These are phyloP conservation scores for Boletus tylopilopsis DNA, from an alignment of 768 basidiomycete genomes.

Conservation along the genomic window DNA sequence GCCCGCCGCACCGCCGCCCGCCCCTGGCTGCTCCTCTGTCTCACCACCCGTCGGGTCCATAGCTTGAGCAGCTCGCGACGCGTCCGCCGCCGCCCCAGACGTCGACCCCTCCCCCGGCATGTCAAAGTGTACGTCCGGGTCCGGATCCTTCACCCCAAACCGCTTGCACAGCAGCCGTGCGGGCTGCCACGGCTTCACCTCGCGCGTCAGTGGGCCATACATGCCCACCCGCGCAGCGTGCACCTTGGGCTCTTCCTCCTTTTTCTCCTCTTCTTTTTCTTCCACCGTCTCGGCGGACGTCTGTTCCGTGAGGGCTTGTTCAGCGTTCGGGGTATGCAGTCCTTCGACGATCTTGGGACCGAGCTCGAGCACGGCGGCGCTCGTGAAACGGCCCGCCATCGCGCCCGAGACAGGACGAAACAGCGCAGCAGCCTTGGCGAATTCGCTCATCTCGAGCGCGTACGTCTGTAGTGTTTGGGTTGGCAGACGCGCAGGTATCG, in stretches of 20 bases:
- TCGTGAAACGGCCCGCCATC: constrained; percentile 94
- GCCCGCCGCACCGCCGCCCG: too few species aligned
- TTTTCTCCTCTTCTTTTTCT: constrained; percentile 29
- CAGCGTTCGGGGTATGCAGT: constrained; percentile 53
- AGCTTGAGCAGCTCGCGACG: constrained; percentile 2
- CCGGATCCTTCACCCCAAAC: constrained; percentile 88
- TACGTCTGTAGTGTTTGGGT: constrained; percentile 65
- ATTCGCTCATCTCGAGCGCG: constrained; percentile 81
- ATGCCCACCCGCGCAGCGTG: constrained; percentile 83
- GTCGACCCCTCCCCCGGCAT: constrained; percentile 24
- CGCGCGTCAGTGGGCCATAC: constrained; percentile 87
- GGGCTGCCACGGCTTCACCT: constrained; percentile 72
- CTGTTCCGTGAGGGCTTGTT: constrained; percentile 35
- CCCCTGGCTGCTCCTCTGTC: too few species aligned
- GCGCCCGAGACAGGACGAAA: constrained; percentile 91
- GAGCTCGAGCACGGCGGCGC: constrained; percentile 65
- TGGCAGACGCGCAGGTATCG: constrained; percentile 50
- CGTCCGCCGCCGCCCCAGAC: constrained; percentile 16
- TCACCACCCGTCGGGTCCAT: constrained; percentile 2
- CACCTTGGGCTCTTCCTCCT: constrained; percentile 71
- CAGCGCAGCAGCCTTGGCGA: constrained; percentile 79
- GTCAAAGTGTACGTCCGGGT: constrained; percentile 48
- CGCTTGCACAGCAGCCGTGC: constrained; percentile 86
- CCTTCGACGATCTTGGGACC: constrained; percentile 65
- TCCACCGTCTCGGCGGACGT: constrained; percentile 33